phyloP scores from a whole-genome alignment of 495 filamentous ascomycete genomes.

The Xanthoparmelia taractica region DNA sequence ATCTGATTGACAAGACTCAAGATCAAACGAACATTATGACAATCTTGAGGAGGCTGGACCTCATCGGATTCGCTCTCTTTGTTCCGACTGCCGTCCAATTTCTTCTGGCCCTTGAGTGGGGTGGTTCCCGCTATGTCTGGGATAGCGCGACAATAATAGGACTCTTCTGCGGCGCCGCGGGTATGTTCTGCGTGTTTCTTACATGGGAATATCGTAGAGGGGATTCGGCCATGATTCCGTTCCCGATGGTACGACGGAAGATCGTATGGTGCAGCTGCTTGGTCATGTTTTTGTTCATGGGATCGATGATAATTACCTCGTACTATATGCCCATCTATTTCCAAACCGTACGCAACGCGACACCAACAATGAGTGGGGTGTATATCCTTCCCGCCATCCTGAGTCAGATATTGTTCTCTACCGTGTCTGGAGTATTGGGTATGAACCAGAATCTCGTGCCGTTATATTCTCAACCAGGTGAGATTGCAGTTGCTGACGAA shows the following conservation, averaged over 20 bases:
- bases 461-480: neutral
- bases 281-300: conserved; percentile 26
- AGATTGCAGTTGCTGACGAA: conserved; percentile 16
- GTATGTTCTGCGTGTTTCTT: conserved; percentile 36
- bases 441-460: conserved; percentile 6
- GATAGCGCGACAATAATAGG: conserved; percentile 40
- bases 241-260: conserved; percentile 29
- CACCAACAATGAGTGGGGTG: conserved; percentile 34
- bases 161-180: conserved; percentile 45
- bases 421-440: conserved; percentile 40
- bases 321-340: conserved; percentile 42
- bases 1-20: conserved; percentile 36
- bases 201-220: conserved; percentile 43
- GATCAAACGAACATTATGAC: conserved; percentile 29
- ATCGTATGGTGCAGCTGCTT: conserved; percentile 33
- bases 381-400: conserved; percentile 42
- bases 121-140: conserved; percentile 39
- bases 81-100: conserved; percentile 40
- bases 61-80: conserved; percentile 40
- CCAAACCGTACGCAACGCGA: conserved; percentile 31
- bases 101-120: conserved; percentile 45
- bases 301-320: conserved; percentile 19
- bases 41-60: conserved; percentile 35
- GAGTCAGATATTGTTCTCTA: conserved; percentile 40
- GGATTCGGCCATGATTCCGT: conserved; percentile 46